phyloP scores from a whole-genome alignment of 306 rosid species.

The Acmispon strigosus region DNA sequence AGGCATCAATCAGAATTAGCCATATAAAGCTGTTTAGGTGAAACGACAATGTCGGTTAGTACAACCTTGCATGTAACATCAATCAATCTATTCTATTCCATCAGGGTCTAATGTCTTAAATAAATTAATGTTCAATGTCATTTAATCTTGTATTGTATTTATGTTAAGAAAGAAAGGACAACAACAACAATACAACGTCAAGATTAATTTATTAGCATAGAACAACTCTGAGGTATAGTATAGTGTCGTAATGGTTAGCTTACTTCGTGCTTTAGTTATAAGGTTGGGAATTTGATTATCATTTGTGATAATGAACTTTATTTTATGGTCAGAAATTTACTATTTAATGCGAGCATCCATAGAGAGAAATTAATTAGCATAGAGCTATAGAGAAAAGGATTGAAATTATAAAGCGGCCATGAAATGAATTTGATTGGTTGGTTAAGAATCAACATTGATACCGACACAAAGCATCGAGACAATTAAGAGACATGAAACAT shows the following conservation, averaged over 20 bases:
- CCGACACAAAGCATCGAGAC: constrained; percentile 39
- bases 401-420: too few species aligned
- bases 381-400: too few species aligned
- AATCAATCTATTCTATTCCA: neutral
- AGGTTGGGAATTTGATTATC: too few species aligned
- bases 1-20: constrained; percentile 7
- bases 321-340: too few species aligned
- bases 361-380: too few species aligned
- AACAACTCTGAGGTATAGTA: too few species aligned
- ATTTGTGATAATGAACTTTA: too few species aligned
- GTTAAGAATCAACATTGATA: constrained; percentile 46
- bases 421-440: constrained; percentile 35
- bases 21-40: neutral
- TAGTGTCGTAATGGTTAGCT: too few species aligned
- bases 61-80: constrained; percentile 22
- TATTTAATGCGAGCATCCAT: too few species aligned
- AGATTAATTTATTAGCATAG: too few species aligned
- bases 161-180: neutral
- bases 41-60: constrained; percentile 18
- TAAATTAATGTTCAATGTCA: neutral
- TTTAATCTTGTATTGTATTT: neutral
- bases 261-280: too few species aligned
- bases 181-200: neutral
- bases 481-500: neutral
- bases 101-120: neutral